Conservation (phyloP, 116 monocot species). For the Zostera marina region DNA sequence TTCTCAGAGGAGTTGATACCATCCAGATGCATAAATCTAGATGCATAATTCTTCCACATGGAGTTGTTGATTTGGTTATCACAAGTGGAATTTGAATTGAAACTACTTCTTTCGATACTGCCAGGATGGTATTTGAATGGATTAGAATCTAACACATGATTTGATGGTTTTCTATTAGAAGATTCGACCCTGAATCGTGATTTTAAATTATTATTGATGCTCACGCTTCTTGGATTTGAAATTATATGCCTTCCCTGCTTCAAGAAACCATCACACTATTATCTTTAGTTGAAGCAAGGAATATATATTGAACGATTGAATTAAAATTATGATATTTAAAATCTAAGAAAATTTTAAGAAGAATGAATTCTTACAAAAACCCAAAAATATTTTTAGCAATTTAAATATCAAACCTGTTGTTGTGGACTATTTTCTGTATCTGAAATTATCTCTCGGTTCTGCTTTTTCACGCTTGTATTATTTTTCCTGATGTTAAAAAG, state of each 20-base stretch:
- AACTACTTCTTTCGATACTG: constrained; percentile 16
- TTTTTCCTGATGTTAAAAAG: constrained; percentile 20
- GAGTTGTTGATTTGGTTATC: not conserved
- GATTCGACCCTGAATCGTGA: constrained; percentile 16
- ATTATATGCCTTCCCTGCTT: constrained; percentile 16
- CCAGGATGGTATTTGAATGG: constrained; percentile 11
- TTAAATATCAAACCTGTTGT: not conserved
- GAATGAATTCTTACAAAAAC: no score
- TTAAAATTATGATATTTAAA: no score
- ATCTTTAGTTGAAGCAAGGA: not conserved
- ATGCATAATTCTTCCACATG: constrained; percentile 18
- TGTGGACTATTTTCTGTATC: constrained; percentile 4
- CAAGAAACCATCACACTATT: not conserved
- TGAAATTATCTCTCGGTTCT: constrained; percentile 8
- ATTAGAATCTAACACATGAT: constrained; percentile 6
- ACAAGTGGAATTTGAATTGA: constrained; percentile 10
- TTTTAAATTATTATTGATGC: constrained; percentile 25
- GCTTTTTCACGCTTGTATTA: constrained; percentile 10
- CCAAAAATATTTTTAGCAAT: not conserved
- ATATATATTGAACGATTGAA: not conserved
- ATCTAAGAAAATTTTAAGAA: no score
- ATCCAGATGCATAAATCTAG: constrained; percentile 19
- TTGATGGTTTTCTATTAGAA: not conserved
- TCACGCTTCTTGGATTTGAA: constrained; percentile 20
- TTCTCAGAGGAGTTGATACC: constrained; percentile 28